Conservation (phyloP, 345 rosid species). For the Mallotus nudiflorus region DNA sequence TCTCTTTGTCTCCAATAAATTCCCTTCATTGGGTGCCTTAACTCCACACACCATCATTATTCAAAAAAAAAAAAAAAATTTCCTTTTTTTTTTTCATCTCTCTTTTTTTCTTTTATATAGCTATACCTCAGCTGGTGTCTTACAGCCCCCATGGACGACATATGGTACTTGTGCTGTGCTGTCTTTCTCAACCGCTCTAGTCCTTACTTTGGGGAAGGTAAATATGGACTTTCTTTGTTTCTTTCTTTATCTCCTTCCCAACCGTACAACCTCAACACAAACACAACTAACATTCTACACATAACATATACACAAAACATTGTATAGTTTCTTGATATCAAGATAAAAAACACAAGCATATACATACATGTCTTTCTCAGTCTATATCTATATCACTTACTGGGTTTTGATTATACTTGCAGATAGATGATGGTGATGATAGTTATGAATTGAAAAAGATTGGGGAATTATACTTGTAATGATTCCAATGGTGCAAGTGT, state of each 20-base stretch:
- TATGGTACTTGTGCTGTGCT: constrained; percentile 42
- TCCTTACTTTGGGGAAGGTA: constrained; percentile 37
- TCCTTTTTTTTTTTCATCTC: constrained; percentile 5
- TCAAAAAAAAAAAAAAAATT: no score
- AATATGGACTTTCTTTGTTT: constrained; percentile 14
- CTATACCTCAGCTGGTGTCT: no score
- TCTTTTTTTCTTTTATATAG: constrained; percentile 3
- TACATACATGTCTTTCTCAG: no score
- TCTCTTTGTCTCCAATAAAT: constrained; percentile 35
- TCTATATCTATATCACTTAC: constrained; percentile 25
- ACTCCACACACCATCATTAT: constrained; percentile 13
- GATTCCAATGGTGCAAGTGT: neutral
- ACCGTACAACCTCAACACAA: neutral
- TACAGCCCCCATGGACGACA: constrained; percentile 24
- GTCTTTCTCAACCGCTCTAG: constrained; percentile 61
- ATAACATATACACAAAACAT: no score
- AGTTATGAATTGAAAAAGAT: neutral
- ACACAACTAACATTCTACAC: neutral
- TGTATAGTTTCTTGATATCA: no score
- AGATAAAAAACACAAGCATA: no score
- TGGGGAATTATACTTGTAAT: neutral
- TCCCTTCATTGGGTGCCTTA: constrained; percentile 23
- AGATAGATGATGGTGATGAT: constrained; percentile 16
- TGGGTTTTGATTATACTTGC: constrained; percentile 9
- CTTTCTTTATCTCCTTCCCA: constrained; percentile 9